phyloP scores from a whole-genome alignment of 2,329 filamentous ascomycete species.

The Talaromyces albobiverticillius region DNA sequence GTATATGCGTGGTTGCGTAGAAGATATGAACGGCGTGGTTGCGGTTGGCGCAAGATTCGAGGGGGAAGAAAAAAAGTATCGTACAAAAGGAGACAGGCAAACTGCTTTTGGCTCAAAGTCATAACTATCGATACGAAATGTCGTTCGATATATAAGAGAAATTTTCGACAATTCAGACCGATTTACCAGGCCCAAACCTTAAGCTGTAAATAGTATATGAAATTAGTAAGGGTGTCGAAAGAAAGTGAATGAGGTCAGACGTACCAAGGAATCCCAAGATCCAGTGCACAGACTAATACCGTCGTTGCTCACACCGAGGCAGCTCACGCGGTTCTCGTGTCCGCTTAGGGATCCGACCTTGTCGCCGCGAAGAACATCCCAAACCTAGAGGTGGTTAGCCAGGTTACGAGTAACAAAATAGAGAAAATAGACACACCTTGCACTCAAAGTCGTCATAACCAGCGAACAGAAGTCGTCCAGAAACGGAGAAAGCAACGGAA shows the following conservation, averaged over 20 bases:
- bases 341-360: slow-evolving; percentile 95
- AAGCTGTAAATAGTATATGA: slow-evolving; percentile 53
- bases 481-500: slow-evolving; percentile 96
- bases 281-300: slow-evolving; percentile 98
- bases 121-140: slow-evolving; percentile 30
- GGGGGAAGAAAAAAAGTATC: slow-evolving; percentile 45
- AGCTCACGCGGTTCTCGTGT: slow-evolving; percentile 98
- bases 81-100: slow-evolving; percentile 37
- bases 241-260: slow-evolving; percentile 37
- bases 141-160: slow-evolving; percentile 33
- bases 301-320: slow-evolving; percentile 96
- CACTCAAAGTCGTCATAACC: slow-evolving; percentile 99
- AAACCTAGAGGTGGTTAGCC: slow-evolving; percentile 63
- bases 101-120: slow-evolving; percentile 15
- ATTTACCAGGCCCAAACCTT: slow-evolving; percentile 81
- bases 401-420: background rate
- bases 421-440: slow-evolving; percentile 65
- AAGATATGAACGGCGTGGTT: slow-evolving; percentile 24
- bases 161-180: slow-evolving; percentile 37
- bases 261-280: slow-evolving; percentile 97
- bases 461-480: slow-evolving; percentile 88
- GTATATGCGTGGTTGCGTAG: slow-evolving; percentile 17
- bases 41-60: slow-evolving; percentile 27
- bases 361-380: slow-evolving; percentile 94
- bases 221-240: slow-evolving; percentile 10